Evolutionary conservation across 2,329 filamentous ascomycete species (phyloP).

Genomic region (Beauveria asiatica): DNA sequence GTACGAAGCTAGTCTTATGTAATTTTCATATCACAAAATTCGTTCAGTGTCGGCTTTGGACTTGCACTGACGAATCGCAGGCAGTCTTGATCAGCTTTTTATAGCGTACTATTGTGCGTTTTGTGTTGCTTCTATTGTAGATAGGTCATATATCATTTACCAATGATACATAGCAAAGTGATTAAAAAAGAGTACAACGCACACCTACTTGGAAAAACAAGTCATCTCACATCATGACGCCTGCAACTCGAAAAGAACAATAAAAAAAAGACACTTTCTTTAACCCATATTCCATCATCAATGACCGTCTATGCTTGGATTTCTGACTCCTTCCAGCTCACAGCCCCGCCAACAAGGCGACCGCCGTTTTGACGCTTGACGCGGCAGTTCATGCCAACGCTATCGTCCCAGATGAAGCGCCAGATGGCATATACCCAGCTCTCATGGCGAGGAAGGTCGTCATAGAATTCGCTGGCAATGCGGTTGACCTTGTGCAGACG

Average conservation of each 20-base stretch:
- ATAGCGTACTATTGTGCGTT: too few species aligned
- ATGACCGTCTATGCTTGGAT: conserved; percentile 47
- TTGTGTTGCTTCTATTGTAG: background rate
- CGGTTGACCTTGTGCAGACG: conserved; percentile 66
- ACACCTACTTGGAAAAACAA: background rate
- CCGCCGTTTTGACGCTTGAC: conserved; percentile 85
- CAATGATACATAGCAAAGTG: background rate
- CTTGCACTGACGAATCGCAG: background rate
- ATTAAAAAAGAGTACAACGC: background rate
- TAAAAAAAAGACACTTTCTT: background rate
- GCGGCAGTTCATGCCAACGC: conserved; percentile 82
- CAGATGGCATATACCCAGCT: conserved; percentile 93
- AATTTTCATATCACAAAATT: background rate
- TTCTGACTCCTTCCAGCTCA: conserved; percentile 59
- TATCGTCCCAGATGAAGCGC: conserved; percentile 88
- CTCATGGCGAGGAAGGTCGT: conserved; percentile 72
- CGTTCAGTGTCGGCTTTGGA: too few species aligned
- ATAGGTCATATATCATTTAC: background rate
- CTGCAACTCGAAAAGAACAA: background rate
- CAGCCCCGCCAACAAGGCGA: conserved; percentile 44
- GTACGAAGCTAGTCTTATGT: conserved; percentile 7
- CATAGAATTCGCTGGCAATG: conserved; percentile 87
- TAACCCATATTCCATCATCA: conserved; percentile 4
- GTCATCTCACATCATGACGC: background rate
- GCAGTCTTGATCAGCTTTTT: background rate